Evolutionary conservation across 2,329 filamentous ascomycete genomes (phyloP).

Genomic region (Pyrenochaeta sp.): DNA sequence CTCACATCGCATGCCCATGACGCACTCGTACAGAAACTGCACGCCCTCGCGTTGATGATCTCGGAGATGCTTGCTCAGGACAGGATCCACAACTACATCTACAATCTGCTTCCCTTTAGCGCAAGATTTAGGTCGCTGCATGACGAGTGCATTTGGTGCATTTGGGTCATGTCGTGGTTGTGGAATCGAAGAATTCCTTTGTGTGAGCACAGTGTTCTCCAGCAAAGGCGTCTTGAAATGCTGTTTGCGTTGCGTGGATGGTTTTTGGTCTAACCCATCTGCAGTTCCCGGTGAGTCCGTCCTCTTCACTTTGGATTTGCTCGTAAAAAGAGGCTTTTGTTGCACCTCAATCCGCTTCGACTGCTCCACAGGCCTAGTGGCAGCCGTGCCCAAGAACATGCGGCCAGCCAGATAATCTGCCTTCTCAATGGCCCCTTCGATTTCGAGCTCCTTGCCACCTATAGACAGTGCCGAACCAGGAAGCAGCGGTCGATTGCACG

Average conservation of each 20-base stretch:
- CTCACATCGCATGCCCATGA: constrained; percentile 74
- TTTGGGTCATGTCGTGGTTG: constrained; percentile 72
- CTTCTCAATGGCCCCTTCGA: constrained; percentile 69
- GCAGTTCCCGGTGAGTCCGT: constrained; percentile 26
- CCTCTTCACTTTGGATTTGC: constrained; percentile 29
- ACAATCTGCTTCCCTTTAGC: constrained; percentile 72
- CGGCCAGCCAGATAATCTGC: constrained; percentile 65
- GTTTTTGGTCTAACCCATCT: constrained; percentile 50
- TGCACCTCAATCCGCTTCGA: constrained; percentile 21
- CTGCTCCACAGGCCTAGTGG: constrained; percentile 26
- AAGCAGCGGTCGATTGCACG: constrained; percentile 64
- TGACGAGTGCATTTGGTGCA: constrained; percentile 68
- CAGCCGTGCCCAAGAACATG: constrained; percentile 51
- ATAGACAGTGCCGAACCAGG: constrained; percentile 69
- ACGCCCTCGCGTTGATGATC: constrained; percentile 76
- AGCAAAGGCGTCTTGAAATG: constrained; percentile 71
- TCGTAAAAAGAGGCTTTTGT: constrained; percentile 21
- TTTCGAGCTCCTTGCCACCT: constrained; percentile 73
- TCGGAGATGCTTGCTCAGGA: constrained; percentile 68
- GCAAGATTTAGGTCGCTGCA: constrained; percentile 66
- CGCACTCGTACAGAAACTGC: constrained; percentile 76
- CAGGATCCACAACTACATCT: constrained; percentile 76
- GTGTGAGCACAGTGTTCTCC: constrained; percentile 59
- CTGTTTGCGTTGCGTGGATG: constrained; percentile 50
- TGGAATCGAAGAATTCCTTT: constrained; percentile 57